A percentile compares a stretch with the other conserved stretches of the same genome.
Evolutionary conservation across 108 stramenopile species (phyloP).

Genomic region (Epipyxis sp.): DNA sequence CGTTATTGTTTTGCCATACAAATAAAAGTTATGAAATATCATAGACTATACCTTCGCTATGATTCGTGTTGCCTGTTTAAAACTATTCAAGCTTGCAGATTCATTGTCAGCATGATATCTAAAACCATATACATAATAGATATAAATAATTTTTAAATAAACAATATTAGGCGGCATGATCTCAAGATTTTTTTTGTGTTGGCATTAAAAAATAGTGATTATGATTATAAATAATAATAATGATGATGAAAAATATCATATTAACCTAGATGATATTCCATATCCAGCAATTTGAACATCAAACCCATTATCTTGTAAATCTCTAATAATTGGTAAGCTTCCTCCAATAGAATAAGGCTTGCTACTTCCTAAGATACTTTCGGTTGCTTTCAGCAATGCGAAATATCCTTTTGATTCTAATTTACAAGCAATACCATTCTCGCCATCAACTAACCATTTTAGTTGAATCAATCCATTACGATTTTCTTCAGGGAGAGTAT

Average conservation of each 20-base stretch:
- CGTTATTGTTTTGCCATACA: no score
- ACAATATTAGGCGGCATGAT: no score
- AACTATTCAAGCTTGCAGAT: conserved; percentile 45
- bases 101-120: conserved; percentile 62
- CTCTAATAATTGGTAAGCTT: conserved; percentile 57
- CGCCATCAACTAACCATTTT: conserved; percentile 52
- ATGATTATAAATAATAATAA: no score
- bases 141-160: no score
- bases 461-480: conserved; percentile 53
- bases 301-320: conserved; percentile 61
- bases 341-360: conserved; percentile 60
- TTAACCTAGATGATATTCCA: conserved; percentile 41
- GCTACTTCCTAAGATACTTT: conserved; percentile 40
- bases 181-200: no score
- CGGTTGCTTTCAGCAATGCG: conserved; percentile 52
- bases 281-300: conserved; percentile 61
- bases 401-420: conserved; percentile 51
- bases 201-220: no score
- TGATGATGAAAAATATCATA: conserved; percentile 1
- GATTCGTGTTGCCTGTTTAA: conserved; percentile 51
- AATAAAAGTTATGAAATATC: no score
- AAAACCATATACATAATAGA: neutral
- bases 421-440: conserved; percentile 61
- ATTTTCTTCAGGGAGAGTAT: conserved; percentile 57
- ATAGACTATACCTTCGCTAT: conserved; percentile 43